A percentile compares a stretch with the other conserved stretches of the same genome.
These are phyloP conservation scores for Cordyceps javanica DNA, from an alignment of 2,329 filamentous ascomycete species.

Conservation along the genomic window DNA sequence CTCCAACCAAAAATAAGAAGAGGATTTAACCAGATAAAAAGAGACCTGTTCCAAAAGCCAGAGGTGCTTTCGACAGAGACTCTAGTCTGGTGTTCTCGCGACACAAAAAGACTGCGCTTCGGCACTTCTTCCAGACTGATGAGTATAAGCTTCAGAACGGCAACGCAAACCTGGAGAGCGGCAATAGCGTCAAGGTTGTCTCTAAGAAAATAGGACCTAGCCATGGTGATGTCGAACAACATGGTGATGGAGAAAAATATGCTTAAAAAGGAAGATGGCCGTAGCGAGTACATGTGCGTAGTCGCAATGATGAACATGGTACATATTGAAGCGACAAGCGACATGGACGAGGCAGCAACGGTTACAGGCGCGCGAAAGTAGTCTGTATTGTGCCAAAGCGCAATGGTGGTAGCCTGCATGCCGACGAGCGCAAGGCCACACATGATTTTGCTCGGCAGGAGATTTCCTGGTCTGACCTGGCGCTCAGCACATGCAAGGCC, in stretches of 20 bases:
- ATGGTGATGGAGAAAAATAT: not conserved
- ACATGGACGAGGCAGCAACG: not conserved
- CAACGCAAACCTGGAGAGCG: not conserved
- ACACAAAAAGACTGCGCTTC: not conserved
- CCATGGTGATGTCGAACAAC: not conserved
- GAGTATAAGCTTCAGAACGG: not conserved
- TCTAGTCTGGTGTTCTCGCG: not conserved
- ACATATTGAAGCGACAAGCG: not conserved
- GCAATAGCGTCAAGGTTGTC: no score
- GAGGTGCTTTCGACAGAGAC: not conserved
- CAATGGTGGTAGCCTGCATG: not conserved
- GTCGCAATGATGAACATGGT: not conserved
- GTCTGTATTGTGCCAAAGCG: not conserved
- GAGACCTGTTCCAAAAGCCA: slow-evolving; percentile 3
- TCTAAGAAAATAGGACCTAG: not conserved
- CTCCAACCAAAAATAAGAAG: not conserved
- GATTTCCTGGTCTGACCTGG: not conserved
- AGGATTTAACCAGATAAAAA: not conserved
- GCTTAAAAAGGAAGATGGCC: not conserved
- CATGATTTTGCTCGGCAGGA: not conserved
- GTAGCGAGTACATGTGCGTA: not conserved
- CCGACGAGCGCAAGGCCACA: not conserved
- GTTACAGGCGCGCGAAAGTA: not conserved
- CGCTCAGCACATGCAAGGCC: no score
- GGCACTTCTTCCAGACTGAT: not conserved